Percentiles rank a stretch among this genome's conserved stretches.
phyloP scores from a whole-genome alignment of 1,139 yeast species.

The Debaryomyces sp. region DNA sequence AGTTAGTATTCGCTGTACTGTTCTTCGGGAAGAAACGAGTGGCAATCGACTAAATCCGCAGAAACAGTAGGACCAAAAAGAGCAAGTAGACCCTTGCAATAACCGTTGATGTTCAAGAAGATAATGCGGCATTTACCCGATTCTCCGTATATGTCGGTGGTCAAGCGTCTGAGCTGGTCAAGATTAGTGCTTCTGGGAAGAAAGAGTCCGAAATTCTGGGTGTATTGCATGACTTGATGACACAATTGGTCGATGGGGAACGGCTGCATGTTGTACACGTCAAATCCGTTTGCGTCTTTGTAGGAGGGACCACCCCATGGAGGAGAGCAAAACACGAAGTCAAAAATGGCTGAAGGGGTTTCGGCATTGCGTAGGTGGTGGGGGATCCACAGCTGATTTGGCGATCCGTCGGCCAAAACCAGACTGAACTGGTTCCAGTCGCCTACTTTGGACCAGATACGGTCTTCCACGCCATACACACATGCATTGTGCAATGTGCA shows the following conservation, averaged over 20 bases:
- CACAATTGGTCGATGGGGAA: slow-evolving; percentile 50
- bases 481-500: slow-evolving; percentile 75
- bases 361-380: slow-evolving; percentile 17
- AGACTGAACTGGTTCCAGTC: slow-evolving; percentile 56
- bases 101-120: slow-evolving; percentile 44
- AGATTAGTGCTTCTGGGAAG: slow-evolving; percentile 74
- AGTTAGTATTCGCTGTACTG: background rate
- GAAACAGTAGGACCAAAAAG: slow-evolving; percentile 51
- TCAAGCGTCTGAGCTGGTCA: slow-evolving; percentile 54
- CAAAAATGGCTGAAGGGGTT: slow-evolving; percentile 39
- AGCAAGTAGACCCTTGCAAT: slow-evolving; percentile 57
- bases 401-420: slow-evolving; percentile 19
- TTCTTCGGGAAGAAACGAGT: background rate
- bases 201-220: slow-evolving; percentile 64
- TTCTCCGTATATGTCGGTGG: slow-evolving; percentile 48
- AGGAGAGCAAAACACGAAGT: slow-evolving; percentile 80
- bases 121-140: slow-evolving; percentile 51
- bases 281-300: slow-evolving; percentile 44
- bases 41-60: background rate
- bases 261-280: slow-evolving; percentile 49
- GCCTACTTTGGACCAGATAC: slow-evolving; percentile 50
- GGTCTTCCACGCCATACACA: slow-evolving; percentile 63
- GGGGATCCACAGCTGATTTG: slow-evolving; percentile 35
- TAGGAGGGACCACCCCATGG: slow-evolving; percentile 97
- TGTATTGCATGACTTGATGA: slow-evolving; percentile 39